phyloP scores from a whole-genome alignment of 805 yeast genomes.

The Barnettozyma populi region DNA sequence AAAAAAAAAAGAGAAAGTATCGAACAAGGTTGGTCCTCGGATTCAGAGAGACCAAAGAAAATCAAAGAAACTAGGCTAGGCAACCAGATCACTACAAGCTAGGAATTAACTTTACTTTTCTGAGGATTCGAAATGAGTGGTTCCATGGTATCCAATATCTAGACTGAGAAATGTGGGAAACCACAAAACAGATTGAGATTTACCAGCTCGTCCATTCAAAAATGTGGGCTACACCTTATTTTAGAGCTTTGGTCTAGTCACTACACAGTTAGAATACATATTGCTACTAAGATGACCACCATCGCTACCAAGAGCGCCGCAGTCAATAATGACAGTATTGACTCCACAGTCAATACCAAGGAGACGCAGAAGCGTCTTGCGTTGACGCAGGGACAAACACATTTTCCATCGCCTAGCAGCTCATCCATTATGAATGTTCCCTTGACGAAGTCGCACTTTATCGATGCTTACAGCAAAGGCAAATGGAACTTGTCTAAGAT shows the following conservation, averaged over 20 bases:
- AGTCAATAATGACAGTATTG: neutral
- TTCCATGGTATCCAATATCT: too few relatives aligned
- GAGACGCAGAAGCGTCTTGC: conserved; percentile 1
- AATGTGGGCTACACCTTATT: neutral
- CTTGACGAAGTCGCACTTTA: conserved; percentile 45
- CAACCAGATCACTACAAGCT: too few relatives aligned
- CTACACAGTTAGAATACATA: neutral
- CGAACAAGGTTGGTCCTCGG: too few relatives aligned
- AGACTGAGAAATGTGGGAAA: neutral
- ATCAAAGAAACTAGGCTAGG: too few relatives aligned
- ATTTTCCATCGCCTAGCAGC: conserved; percentile 9
- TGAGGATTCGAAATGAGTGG: too few relatives aligned
- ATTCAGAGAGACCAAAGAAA: too few relatives aligned
- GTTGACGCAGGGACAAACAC: conserved; percentile 6
- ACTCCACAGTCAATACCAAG: neutral
- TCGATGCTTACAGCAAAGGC: conserved; percentile 52
- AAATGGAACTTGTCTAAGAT: conserved; percentile 51
- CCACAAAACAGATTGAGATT: neutral
- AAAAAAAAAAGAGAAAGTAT: too few relatives aligned
- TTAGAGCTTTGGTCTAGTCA: neutral
- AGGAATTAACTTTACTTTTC: too few relatives aligned
- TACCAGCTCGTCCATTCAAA: neutral
- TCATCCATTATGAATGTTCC: conserved; percentile 27
- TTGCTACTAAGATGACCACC: neutral
- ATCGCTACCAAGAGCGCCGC: neutral